Evolutionary conservation across 768 basidiomycete genomes (phyloP).

Genomic region (Boletus reticuloceps): DNA sequence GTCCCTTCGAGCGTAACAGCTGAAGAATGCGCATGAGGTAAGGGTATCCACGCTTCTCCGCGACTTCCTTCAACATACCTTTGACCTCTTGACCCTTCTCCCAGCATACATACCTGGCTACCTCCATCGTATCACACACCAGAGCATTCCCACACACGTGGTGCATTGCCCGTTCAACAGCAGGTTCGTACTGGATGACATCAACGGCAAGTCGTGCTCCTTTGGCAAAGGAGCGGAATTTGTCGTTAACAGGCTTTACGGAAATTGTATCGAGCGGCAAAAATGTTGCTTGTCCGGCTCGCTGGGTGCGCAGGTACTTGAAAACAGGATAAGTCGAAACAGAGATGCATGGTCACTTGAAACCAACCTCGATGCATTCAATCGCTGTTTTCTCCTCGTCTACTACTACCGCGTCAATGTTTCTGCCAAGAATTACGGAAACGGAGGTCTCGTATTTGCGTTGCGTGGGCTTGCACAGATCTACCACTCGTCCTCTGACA

Average conservation of each 20-base stretch:
- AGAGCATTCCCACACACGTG: slow-evolving; percentile 94
- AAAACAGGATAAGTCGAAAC: neutral
- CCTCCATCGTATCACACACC: slow-evolving; percentile 94
- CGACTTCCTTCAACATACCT: slow-evolving; percentile 65
- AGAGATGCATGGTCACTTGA: neutral
- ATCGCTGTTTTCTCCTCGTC: slow-evolving; percentile 97
- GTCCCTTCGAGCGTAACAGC: slow-evolving; percentile 97
- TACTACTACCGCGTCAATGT: slow-evolving; percentile 94
- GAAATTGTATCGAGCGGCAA: slow-evolving; percentile 98
- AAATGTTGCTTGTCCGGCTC: slow-evolving; percentile 95
- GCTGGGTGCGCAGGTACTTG: slow-evolving; percentile 92
- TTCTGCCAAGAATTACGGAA: slow-evolving; percentile 87
- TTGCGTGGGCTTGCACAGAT: slow-evolving; percentile 92
- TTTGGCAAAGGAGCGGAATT: slow-evolving; percentile 88
- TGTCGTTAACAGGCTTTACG: slow-evolving; percentile 91
- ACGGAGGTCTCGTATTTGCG: slow-evolving; percentile 92
- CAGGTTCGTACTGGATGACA: slow-evolving; percentile 78
- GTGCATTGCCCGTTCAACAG: slow-evolving; percentile 91
- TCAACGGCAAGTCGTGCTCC: slow-evolving; percentile 85
- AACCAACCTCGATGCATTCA: slow-evolving; percentile 87
- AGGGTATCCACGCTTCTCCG: neutral
- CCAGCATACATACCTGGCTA: slow-evolving; percentile 87
- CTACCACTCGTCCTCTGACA: slow-evolving; percentile 88
- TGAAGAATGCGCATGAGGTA: slow-evolving; percentile 28
- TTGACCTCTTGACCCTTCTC: slow-evolving; percentile 97